These are phyloP conservation scores for Penicillium sumatraense DNA, from an alignment of 2,329 filamentous ascomycete species.

Conservation along the genomic window DNA sequence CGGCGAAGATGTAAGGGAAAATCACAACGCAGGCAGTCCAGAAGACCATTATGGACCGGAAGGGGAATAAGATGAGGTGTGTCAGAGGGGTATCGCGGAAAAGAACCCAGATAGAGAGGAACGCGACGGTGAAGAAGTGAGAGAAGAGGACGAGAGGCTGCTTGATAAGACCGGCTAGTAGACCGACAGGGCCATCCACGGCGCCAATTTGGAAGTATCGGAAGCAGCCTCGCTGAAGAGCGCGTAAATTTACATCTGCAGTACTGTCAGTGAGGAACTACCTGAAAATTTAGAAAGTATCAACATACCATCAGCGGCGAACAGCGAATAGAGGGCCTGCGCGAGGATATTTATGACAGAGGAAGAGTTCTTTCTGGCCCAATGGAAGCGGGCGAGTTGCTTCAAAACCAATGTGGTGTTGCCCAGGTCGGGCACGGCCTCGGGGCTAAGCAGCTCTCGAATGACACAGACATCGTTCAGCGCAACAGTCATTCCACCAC, in stretches of 20 bases:
- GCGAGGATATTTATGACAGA: slow-evolving; percentile 97
- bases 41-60: slow-evolving; percentile 71
- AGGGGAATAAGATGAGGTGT: slow-evolving; percentile 67
- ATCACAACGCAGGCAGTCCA: slow-evolving; percentile 83
- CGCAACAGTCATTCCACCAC: slow-evolving; percentile 96
- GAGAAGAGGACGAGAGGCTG: slow-evolving; percentile 78
- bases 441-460: slow-evolving; percentile 72
- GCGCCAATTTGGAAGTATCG: slow-evolving; percentile 80
- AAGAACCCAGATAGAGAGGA: slow-evolving; percentile 79
- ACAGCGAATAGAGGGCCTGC: slow-evolving; percentile 87
- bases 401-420: slow-evolving; percentile 68
- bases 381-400: slow-evolving; percentile 80
- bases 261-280: slow-evolving; percentile 10
- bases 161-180: slow-evolving; percentile 81
- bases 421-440: slow-evolving; percentile 68
- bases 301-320: slow-evolving; percentile 72
- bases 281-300: background rate
- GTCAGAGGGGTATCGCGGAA: slow-evolving; percentile 55
- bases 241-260: slow-evolving; percentile 69
- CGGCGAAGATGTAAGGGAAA: slow-evolving; percentile 76
- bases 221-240: slow-evolving; percentile 90
- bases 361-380: slow-evolving; percentile 79
- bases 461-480: slow-evolving; percentile 89
- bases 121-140: slow-evolving; percentile 94
- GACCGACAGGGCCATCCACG: slow-evolving; percentile 76